A percentile compares a stretch with the other conserved stretches of the same genome.
These are phyloP conservation scores for Stagonosporopsis cucurbitacearum DNA, from an alignment of 2,329 filamentous ascomycete species.

Conservation along the genomic window DNA sequence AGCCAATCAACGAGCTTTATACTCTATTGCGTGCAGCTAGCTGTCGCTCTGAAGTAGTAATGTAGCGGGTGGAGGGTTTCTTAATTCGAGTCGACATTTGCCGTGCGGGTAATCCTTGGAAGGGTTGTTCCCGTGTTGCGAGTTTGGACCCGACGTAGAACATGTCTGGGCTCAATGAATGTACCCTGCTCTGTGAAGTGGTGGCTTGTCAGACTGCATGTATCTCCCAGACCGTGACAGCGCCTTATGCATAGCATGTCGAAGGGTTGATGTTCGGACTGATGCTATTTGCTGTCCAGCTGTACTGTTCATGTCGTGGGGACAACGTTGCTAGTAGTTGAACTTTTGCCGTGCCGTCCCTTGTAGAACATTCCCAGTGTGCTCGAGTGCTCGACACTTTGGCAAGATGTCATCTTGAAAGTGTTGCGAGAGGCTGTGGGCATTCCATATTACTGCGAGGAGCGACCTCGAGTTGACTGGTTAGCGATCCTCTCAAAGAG, in stretches of 20 bases:
- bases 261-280: background rate
- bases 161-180: constrained; percentile 3
- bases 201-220: constrained; percentile 6
- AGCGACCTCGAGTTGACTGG: constrained; percentile 5
- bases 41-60: background rate
- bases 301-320: background rate
- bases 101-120: background rate
- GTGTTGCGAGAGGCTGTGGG: constrained; percentile 3
- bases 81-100: background rate
- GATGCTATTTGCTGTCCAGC: constrained; percentile 2
- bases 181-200: background rate
- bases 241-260: constrained; percentile 1
- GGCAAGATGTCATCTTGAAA: constrained; percentile 1
- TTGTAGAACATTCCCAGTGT: background rate
- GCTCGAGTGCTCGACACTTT: background rate
- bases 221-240: background rate
- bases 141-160: background rate
- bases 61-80: background rate
- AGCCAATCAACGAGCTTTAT: background rate
- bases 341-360: constrained; percentile 1
- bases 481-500: background rate
- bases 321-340: no score
- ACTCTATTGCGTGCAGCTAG: background rate
- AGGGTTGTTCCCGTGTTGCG: background rate
- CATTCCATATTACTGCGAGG: constrained; percentile 5